These are phyloP conservation scores for Phytophthora niederhauseri DNA, from an alignment of 352 stramenopile species.

Conservation along the genomic window DNA sequence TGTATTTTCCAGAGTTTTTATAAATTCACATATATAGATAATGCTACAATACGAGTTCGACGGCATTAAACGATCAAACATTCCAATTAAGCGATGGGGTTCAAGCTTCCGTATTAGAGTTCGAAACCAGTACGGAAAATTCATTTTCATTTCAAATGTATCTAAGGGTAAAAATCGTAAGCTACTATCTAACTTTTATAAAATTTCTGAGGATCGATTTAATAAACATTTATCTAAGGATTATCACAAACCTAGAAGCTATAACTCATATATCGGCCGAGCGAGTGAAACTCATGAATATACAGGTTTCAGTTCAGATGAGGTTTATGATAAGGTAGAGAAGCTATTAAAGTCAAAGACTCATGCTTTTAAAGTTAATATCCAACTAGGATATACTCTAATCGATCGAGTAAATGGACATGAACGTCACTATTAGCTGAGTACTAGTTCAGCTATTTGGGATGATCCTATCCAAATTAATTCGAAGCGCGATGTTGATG, in stretches of 20 bases:
- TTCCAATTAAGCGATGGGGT: conserved; percentile 4
- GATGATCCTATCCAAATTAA: conserved; percentile 20
- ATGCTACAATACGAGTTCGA: neutral
- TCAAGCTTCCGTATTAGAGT: conserved; percentile 13
- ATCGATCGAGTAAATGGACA: conserved; percentile 2
- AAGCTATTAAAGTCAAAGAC: conserved; percentile 9
- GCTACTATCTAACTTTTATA: conserved; percentile 3
- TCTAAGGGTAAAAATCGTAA: neutral
- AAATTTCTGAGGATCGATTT: neutral
- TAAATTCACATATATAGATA: neutral
- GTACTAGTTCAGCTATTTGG: conserved; percentile 14
- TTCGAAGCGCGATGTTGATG: conserved; percentile 8
- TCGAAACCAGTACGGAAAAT: neutral
- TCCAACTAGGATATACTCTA: conserved; percentile 22
- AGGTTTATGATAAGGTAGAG: conserved; percentile 16
- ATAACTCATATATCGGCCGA: neutral
- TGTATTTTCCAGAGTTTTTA: neutral
- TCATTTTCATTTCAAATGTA: conserved; percentile 8
- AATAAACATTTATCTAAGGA: neutral
- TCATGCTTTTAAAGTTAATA: conserved; percentile 26
- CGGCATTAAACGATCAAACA: neutral
- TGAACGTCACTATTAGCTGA: conserved; percentile 7
- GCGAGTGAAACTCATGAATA: conserved; percentile 6
- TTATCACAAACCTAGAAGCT: neutral
- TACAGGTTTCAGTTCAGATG: conserved; percentile 1